Conservation (phyloP, 2,329 filamentous ascomycete species). For the Trichoderma pleuroti region DNA sequence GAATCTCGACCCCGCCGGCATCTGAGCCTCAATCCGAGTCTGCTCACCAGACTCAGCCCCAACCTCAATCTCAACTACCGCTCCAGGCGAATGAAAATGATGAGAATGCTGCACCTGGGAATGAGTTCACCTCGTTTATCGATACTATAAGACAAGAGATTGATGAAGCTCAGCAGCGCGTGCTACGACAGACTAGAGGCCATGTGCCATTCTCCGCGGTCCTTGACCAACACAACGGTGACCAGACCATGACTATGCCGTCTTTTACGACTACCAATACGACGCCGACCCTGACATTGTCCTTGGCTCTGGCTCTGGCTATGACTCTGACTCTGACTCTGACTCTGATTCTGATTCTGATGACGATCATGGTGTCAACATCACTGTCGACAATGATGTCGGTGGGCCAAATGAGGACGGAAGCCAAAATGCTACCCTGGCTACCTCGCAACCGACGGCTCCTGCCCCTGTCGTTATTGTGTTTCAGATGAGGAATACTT, state of each 20-base stretch:
- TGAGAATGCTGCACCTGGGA: not conserved
- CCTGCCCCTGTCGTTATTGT: not conserved
- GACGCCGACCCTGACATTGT: not conserved
- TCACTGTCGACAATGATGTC: too few relatives aligned
- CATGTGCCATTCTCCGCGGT: not conserved
- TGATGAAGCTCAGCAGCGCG: not conserved
- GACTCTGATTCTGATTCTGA: not conserved
- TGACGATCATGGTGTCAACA: too few relatives aligned
- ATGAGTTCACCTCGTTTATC: not conserved
- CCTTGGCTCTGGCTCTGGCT: too few relatives aligned
- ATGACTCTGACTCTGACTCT: not conserved
- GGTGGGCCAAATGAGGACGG: not conserved
- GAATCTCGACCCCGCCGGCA: not conserved
- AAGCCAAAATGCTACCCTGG: not conserved
- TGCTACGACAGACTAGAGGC: not conserved
- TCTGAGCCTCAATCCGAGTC: not conserved
- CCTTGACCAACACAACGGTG: not conserved
- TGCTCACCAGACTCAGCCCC: not conserved
- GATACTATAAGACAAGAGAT: not conserved
- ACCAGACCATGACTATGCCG: constrained; percentile 5
- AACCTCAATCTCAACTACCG: not conserved
- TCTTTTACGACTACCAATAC: not conserved
- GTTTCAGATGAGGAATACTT: not conserved
- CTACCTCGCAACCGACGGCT: not conserved
- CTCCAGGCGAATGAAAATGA: not conserved